A percentile compares a stretch with the other conserved stretches of the same genome.
Conservation (phyloP, 805 yeast species). For the Dipodascopsis uninucleata region DNA sequence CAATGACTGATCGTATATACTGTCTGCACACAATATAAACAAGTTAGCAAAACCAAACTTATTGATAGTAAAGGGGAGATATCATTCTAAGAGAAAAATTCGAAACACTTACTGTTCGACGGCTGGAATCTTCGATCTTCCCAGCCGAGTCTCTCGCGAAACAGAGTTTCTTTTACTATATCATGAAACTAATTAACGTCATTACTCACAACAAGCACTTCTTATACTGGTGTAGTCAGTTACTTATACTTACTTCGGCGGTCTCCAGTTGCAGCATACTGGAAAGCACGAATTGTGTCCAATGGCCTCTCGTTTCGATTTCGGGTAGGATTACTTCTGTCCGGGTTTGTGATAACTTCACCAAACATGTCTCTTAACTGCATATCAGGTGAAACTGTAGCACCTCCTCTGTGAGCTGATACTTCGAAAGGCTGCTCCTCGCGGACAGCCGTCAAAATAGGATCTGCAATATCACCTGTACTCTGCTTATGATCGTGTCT, state of each 20-base stretch:
- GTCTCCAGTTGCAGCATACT: conserved; percentile 92
- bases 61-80: too few relatives aligned
- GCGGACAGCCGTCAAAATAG: conserved; percentile 87
- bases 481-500: too few relatives aligned
- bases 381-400: conserved; percentile 48
- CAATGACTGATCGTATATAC: too few relatives aligned
- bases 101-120: conserved; percentile 30
- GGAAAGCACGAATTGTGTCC: conserved; percentile 92
- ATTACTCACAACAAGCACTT: background rate
- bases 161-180: conserved; percentile 35
- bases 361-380: conserved; percentile 83
- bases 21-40: too few relatives aligned
- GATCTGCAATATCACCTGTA: conserved; percentile 48
- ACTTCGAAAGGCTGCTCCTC: conserved; percentile 95
- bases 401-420: conserved; percentile 42
- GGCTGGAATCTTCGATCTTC: conserved; percentile 31
- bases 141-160: conserved; percentile 37
- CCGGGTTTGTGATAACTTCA: conserved; percentile 69
- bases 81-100: conserved; percentile 3
- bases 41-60: too few relatives aligned
- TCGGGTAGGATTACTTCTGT: conserved; percentile 89
- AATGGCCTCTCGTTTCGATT: conserved; percentile 92
- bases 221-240: background rate
- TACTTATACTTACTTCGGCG: conserved; percentile 28
- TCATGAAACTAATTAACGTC: background rate